A percentile compares a stretch with the other conserved stretches of the same genome.
These are phyloP conservation scores for Daedaleopsis sinensis DNA, from an alignment of 768 basidiomycete genomes.

Conservation along the genomic window DNA sequence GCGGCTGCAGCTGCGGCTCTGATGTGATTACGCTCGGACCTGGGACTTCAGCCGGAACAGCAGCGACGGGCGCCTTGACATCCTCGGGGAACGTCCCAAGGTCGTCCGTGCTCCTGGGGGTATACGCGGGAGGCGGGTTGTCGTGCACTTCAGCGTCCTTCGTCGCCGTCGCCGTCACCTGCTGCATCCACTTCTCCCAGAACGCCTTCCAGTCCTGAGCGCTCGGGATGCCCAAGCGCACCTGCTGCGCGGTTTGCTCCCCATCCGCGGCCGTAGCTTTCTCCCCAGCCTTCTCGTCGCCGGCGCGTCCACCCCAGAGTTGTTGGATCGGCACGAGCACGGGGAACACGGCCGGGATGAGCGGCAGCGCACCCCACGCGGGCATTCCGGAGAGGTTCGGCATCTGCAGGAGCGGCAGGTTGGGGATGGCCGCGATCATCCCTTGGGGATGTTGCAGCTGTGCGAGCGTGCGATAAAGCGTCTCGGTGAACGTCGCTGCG, in stretches of 20 bases:
- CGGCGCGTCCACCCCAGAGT: constrained; percentile 52
- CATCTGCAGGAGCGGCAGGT: constrained; percentile 41
- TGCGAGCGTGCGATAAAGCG: constrained; percentile 76
- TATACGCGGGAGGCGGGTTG: constrained; percentile 73
- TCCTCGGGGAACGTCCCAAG: constrained; percentile 16
- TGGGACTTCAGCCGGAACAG: background rate
- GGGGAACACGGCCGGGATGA: constrained; percentile 79
- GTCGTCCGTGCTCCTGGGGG: constrained; percentile 52
- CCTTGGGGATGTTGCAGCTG: constrained; percentile 59
- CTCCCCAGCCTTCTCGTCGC: constrained; percentile 28
- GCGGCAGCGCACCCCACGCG: constrained; percentile 53
- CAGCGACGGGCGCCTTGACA: constrained; percentile 10
- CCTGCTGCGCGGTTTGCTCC: constrained; percentile 28
- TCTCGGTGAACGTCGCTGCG: constrained; percentile 59
- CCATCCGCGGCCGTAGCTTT: constrained; percentile 6
- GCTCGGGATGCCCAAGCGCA: constrained; percentile 28
- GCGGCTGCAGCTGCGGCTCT: constrained; percentile 15
- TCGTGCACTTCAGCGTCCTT: constrained; percentile 46
- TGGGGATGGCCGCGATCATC: constrained; percentile 56
- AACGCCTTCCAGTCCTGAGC: constrained; percentile 64
- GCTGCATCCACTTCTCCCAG: constrained; percentile 76
- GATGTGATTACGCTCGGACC: no score
- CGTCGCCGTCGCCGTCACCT: constrained; percentile 48
- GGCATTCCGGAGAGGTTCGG: constrained; percentile 55
- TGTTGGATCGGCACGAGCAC: constrained; percentile 72